Percentiles rank a stretch among this genome's conserved stretches.
These are phyloP conservation scores for Ustilago esculenta DNA, from an alignment of 1,284 basidiomycete genomes.

Conservation along the genomic window DNA sequence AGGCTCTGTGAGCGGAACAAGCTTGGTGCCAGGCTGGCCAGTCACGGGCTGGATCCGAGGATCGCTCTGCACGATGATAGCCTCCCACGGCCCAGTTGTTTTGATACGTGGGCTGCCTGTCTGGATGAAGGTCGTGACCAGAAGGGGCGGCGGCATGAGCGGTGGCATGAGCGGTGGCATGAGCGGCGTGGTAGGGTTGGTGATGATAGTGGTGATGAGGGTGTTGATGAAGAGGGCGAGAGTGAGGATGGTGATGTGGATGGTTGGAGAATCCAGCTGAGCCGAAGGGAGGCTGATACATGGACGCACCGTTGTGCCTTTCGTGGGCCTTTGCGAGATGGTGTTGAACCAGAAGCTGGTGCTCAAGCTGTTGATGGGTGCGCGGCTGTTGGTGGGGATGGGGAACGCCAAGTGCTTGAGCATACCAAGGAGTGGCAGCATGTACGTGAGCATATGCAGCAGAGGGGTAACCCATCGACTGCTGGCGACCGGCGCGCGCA, in stretches of 20 bases:
- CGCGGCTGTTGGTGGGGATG: conserved; percentile 34
- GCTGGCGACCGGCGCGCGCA: conserved; percentile 32
- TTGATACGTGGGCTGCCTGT: conserved; percentile 13
- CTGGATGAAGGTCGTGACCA: conserved; percentile 4
- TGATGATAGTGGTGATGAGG: conserved; percentile 12
- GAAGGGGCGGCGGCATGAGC: not conserved
- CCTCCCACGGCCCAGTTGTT: conserved; percentile 17
- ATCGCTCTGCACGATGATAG: conserved; percentile 20
- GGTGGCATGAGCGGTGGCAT: not conserved
- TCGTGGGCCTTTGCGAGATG: conserved; percentile 50
- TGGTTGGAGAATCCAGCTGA: conserved; percentile 1
- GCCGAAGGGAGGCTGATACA: conserved; percentile 13
- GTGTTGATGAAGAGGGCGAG: conserved; percentile 16
- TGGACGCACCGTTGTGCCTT: conserved; percentile 11
- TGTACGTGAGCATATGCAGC: conserved; percentile 19
- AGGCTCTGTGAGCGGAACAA: conserved; percentile 15
- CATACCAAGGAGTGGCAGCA: conserved; percentile 24
- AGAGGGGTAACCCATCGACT: conserved; percentile 19
- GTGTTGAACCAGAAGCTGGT: conserved; percentile 51
- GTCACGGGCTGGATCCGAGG: conserved; percentile 9
- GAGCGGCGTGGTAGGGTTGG: conserved; percentile 7
- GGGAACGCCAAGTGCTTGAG: conserved; percentile 14
- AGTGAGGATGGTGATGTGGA: conserved; percentile 8
- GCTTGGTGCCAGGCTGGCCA: conserved; percentile 27
- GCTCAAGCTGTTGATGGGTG: conserved; percentile 52